Percentiles rank a stretch among this genome's conserved stretches.
Evolutionary conservation across 345 rosid species (phyloP).

Genomic region (Atalantia buxifolia): DNA sequence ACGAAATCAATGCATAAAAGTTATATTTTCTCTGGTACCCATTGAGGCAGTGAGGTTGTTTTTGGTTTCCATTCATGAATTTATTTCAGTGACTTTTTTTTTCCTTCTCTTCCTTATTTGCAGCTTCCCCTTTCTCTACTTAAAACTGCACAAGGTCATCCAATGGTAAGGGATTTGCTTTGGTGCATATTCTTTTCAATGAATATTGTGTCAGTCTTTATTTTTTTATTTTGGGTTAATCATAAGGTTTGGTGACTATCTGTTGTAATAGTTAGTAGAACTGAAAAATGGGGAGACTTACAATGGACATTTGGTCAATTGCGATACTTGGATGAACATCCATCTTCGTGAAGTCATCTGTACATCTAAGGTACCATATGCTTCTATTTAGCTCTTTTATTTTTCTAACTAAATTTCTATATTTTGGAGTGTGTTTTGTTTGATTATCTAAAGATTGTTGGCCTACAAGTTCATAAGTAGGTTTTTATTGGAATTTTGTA

Average conservation of each 20-base stretch:
- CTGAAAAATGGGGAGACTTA: conserved; percentile 97
- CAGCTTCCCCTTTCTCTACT: conserved; percentile 84
- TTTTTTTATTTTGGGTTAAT: not conserved
- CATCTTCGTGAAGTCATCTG: conserved; percentile 99
- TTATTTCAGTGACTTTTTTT: not conserved
- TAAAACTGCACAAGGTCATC: conserved; percentile 85
- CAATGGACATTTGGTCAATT: conserved; percentile 95
- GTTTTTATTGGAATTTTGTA: conserved; percentile 1
- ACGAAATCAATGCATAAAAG: not conserved
- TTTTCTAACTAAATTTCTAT: not conserved
- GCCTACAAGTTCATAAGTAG: not conserved
- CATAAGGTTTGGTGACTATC: conserved; percentile 23
- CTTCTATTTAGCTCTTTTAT: not conserved
- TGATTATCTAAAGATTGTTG: not conserved
- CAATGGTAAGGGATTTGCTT: conserved; percentile 46
- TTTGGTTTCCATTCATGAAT: not conserved
- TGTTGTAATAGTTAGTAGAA: conserved; percentile 72
- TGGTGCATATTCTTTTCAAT: not conserved
- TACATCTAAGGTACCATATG: conserved; percentile 71
- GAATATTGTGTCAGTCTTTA: not conserved
- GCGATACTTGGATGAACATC: conserved; percentile 98
- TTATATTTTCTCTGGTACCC: not conserved
- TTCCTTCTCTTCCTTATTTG: not conserved
- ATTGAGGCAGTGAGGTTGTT: not conserved
- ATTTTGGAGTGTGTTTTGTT: not conserved